A percentile compares a stretch with the other conserved stretches of the same genome.
phyloP scores from a whole-genome alignment of 2,329 filamentous ascomycete genomes.

The Elsinoe ampelina region DNA sequence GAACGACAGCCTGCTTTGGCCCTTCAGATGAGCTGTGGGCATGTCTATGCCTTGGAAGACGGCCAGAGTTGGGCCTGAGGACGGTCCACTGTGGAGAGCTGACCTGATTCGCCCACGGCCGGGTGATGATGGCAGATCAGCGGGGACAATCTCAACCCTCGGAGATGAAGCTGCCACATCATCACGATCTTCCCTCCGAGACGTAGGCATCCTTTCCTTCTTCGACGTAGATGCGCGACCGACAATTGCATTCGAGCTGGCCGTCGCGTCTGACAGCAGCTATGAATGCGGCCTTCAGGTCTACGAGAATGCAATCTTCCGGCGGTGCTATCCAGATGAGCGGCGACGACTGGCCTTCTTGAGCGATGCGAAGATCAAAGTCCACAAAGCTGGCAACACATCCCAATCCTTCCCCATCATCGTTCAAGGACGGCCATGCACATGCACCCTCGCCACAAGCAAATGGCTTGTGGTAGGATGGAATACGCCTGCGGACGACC shows the following conservation, averaged over 20 bases:
- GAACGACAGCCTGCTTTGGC: background rate
- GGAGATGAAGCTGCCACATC: background rate
- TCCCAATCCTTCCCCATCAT: background rate
- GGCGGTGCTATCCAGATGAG: constrained; percentile 7
- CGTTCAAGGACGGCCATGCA: constrained; percentile 4
- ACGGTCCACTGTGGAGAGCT: constrained; percentile 4
- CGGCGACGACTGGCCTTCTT: constrained; percentile 2
- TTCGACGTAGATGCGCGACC: background rate
- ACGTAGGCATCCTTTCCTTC: background rate
- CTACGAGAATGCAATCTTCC: constrained; percentile 9
- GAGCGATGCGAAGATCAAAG: background rate
- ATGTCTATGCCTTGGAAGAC: constrained; percentile 1
- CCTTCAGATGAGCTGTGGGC: constrained; percentile 1
- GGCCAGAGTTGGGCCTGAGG: constrained; percentile 6
- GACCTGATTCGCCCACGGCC: constrained; percentile 3
- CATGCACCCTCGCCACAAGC: background rate
- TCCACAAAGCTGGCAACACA: background rate
- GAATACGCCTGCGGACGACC: constrained; percentile 3
- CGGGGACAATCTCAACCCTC: background rate
- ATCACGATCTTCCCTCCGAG: background rate
- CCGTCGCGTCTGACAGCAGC: background rate
- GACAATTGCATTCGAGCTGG: background rate
- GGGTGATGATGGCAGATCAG: background rate
- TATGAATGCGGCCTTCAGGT: background rate
- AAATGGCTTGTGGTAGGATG: constrained; percentile 4